A percentile compares a stretch with the other conserved stretches of the same genome.
Evolutionary conservation across 768 basidiomycete species (phyloP).

Genomic region (Boletus edulis): DNA sequence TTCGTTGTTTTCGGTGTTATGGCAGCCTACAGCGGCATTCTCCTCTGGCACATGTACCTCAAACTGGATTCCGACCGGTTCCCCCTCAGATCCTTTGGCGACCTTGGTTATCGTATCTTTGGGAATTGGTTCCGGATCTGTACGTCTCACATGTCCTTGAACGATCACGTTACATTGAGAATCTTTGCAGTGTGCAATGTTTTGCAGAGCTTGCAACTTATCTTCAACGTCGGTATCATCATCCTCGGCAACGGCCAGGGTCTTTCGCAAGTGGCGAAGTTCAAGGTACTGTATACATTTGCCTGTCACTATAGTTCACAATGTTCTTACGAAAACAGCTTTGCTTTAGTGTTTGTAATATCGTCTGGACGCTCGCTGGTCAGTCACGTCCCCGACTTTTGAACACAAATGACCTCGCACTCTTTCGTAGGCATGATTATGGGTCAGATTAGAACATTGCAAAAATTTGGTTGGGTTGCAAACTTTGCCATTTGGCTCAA

Average conservation of each 20-base stretch:
- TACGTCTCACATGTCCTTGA: conserved; percentile 2
- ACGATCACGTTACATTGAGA: neutral
- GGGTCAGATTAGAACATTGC: conserved; percentile 57
- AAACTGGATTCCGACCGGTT: conserved; percentile 55
- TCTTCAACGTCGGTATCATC: conserved; percentile 47
- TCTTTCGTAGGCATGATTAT: conserved; percentile 46
- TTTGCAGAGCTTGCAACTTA: conserved; percentile 54
- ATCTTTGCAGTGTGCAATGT: conserved; percentile 36
- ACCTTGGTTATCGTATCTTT: conserved; percentile 55
- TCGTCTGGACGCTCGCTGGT: conserved; percentile 48
- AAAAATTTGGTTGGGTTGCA: conserved; percentile 50
- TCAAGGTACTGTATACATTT: conserved; percentile 33
- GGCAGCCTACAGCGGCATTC: conserved; percentile 53
- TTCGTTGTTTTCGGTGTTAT: conserved; percentile 29
- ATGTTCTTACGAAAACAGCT: conserved; percentile 32
- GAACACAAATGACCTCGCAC: neutral
- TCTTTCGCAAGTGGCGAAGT: conserved; percentile 48
- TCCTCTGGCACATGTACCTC: conserved; percentile 55
- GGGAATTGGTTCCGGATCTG: conserved; percentile 45
- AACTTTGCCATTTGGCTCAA: conserved; percentile 55
- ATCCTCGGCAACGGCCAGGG: conserved; percentile 45
- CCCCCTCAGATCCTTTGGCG: conserved; percentile 48
- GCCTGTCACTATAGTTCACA: neutral
- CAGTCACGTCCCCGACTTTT: neutral
- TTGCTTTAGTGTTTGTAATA: conserved; percentile 55